Evolutionary conservation across 164 flowering plant genomes (phyloP), one percentile per base, ranked within the genome.

Genomic region (Litsea cubeba): DNA sequence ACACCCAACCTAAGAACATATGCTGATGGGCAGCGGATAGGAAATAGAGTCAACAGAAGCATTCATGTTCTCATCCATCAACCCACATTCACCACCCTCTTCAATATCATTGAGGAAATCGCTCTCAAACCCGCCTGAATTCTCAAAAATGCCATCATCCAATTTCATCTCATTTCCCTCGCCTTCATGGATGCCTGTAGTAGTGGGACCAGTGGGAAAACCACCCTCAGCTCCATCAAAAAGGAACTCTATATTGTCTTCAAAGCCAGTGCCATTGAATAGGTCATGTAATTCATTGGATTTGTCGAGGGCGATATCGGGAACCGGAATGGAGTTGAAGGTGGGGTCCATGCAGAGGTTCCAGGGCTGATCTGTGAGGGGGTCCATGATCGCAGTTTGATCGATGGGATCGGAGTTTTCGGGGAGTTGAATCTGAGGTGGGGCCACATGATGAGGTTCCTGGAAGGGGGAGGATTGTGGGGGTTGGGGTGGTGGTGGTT

Each of bases 221-320:
- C 23, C 22, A 17, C 12, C 51, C 20, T 23, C 24, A 18, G 58
- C 15, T 23, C 65, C 75, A 3, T 78, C 87, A 51, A 90, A 88
- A 0, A 87, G 74, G 75, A 78, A 70, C 63, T 83, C 90, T 46
- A 90, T 86, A 78, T 85, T 77, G 2, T 88, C 91, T 71, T 87
- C 86, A 30, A 90, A 87, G 1, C 83, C 88, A 0, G 26, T 18
- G 12, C 75, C 81, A 46, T 70, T 75, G 18, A 87, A 81, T 79
- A 87, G 66, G 25, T 86, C 86, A 50, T 80, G 73, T 2, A 83
- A 28, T n/a, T 82, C 89, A 5, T 75, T 71, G 2, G 86, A 8
- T 30, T 79, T 74, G 2, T 76, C 86, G 11, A 86, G 35, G 30
- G 78, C 78, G 22, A 79, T 51, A 46, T 86, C 82, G 0, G 88